These are phyloP conservation scores for Fusarium torulosum DNA, from an alignment of 2,329 filamentous ascomycete species.

Conservation along the genomic window DNA sequence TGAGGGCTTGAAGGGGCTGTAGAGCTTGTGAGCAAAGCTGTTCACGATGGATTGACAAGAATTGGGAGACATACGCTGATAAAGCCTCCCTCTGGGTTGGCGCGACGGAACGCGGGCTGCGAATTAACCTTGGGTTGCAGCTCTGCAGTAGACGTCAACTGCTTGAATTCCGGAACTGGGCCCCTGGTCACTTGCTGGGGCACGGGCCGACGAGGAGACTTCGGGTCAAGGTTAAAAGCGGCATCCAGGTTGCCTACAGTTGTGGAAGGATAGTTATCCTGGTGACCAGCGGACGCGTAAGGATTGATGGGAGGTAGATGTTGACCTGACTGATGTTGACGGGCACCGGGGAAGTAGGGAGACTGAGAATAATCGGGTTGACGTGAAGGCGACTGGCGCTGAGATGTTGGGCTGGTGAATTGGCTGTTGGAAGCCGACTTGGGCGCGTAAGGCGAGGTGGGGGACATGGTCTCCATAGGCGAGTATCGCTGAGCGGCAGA, in stretches of 20 bases:
- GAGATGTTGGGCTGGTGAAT: conserved; percentile 64
- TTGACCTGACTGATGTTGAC: conserved; percentile 61
- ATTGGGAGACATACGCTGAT: conserved; percentile 79
- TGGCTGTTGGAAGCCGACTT: conserved; percentile 71
- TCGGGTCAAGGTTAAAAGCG: conserved; percentile 68
- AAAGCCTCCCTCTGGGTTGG: conserved; percentile 96
- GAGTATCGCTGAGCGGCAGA: conserved; percentile 94
- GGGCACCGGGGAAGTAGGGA: conserved; percentile 65
- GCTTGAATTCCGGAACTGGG: conserved; percentile 88
- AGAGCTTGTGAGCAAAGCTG: conserved; percentile 28
- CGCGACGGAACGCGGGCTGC: conserved; percentile 91
- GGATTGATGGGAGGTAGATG: conserved; percentile 81
- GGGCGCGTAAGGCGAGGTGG: conserved; percentile 80
- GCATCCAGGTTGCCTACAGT: conserved; percentile 79
- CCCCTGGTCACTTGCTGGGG: conserved; percentile 66
- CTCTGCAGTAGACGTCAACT: conserved; percentile 78
- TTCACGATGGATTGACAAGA: not conserved
- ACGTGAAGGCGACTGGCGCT: conserved; percentile 84
- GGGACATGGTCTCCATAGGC: conserved; percentile 91
- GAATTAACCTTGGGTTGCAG: conserved; percentile 85
- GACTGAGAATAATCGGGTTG: conserved; percentile 71
- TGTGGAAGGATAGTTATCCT: conserved; percentile 80
- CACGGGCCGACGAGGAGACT: conserved; percentile 68
- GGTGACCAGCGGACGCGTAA: conserved; percentile 68
- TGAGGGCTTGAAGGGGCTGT: conserved; percentile 94